A percentile compares a stretch with the other conserved stretches of the same genome.
Conservation (phyloP, 1,284 basidiomycete species). For the Apiotrichum akiyoshidainum region DNA sequence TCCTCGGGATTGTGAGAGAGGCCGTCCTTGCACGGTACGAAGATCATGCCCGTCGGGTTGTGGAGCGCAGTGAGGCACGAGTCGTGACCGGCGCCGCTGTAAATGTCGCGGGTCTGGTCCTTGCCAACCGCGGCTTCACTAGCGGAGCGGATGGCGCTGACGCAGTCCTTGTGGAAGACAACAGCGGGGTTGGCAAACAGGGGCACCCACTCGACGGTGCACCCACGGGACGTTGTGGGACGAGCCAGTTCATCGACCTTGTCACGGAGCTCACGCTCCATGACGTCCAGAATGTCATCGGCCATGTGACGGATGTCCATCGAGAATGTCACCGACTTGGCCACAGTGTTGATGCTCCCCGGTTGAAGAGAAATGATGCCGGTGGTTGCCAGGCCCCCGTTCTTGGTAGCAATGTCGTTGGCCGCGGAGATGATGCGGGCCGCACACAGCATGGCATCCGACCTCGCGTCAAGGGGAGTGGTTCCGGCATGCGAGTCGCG, state of each 20-base stretch:
- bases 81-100: slow-evolving; percentile 30
- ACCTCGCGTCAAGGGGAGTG: slow-evolving; percentile 27
- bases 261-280: slow-evolving; percentile 22
- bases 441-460: slow-evolving; percentile 22
- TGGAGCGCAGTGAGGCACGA: slow-evolving; percentile 22
- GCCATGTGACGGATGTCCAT: slow-evolving; percentile 29
- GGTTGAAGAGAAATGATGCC: slow-evolving; percentile 20
- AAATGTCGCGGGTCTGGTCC: slow-evolving; percentile 14
- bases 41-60: slow-evolving; percentile 35
- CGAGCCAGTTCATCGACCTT: slow-evolving; percentile 9
- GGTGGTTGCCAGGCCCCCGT: slow-evolving; percentile 23
- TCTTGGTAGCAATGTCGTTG: slow-evolving; percentile 18
- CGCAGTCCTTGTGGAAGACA: slow-evolving; percentile 14
- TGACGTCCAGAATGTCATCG: slow-evolving; percentile 15
- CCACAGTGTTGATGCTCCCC: slow-evolving; percentile 23
- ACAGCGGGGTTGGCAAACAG: slow-evolving; percentile 16
- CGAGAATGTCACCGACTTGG: slow-evolving; percentile 20
- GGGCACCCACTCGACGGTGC: slow-evolving; percentile 11
- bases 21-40: slow-evolving; percentile 34
- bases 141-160: slow-evolving; percentile 9
- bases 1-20: slow-evolving; percentile 34
- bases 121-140: slow-evolving; percentile 9
- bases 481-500: slow-evolving; percentile 33
- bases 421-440: slow-evolving; percentile 1
- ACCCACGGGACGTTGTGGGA: neutral